Base-by-base conservation (phyloP, 306 rosid species). In the Luffa acutangula region DNA sequence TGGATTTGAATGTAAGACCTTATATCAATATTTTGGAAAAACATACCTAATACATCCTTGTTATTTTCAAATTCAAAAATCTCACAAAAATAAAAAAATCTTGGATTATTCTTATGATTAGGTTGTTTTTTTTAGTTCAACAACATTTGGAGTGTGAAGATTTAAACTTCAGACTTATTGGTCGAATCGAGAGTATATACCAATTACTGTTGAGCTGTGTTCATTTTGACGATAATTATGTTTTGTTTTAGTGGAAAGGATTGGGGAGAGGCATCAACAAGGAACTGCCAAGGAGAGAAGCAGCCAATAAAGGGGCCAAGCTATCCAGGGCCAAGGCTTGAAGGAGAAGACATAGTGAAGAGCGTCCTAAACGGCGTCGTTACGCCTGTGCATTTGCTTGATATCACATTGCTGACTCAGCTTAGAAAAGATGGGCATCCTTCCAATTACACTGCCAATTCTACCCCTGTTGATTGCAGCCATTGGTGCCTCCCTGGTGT, bases 401-500 rank as follows among this genome's bases (percentile, higher is more conserved):
- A 93, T 84, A 84, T 91, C 4, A 91, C 96, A 9, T 21, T 86
- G 83, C 87, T 89, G 4, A 88, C 97, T 46, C 92, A 91, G 51
- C 82, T 89, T 18, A 89, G 96, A 42, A 87, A 79, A 80, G 97
- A 93, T 52, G 92, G 94, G 4, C 97, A 91, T 60, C 97, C 94
- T 69, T 91, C 96, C 14, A 78, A 82, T 52, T 93, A 89, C 75
- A 64, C 91, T 8, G 85, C 89, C 4, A 89, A 85, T 9, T 4
- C 75, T 52, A 69, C 80, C 43, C 77, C 36, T 69, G 73, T 81
- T 0, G 97, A 93, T 54, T 91, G 97, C 33, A 89, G 91, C 66
- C 96, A 91, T 25, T 89, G 97, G 94, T 93, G 97, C 76, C 83
- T 89, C 0, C 83, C 92, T 2, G 94, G 97, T 63, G 89, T 83